Conservation (phyloP, 805 yeast species). For the Schizosaccharomyces lindneri region DNA sequence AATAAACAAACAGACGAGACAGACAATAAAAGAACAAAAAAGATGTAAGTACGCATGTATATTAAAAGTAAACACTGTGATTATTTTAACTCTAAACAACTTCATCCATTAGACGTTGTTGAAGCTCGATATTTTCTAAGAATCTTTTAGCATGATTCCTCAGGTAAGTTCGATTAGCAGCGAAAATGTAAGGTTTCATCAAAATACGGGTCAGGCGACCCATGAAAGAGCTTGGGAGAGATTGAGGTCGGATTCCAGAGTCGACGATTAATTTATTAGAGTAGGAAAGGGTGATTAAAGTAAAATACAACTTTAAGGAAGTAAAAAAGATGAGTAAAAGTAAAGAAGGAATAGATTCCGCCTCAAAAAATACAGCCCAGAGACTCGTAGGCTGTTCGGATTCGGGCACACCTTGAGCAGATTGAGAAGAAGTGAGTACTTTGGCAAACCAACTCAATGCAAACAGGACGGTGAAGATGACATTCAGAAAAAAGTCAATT, state of each 20-base stretch:
- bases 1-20: no score
- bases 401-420: not conserved
- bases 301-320: slow-evolving; percentile 8
- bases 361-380: not conserved
- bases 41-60: not conserved
- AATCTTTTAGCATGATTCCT: not conserved
- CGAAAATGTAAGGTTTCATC: not conserved
- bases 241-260: not conserved
- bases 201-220: not conserved
- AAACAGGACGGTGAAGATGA: slow-evolving; percentile 50
- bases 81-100: not conserved
- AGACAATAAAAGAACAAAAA: not conserved
- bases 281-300: slow-evolving; percentile 4
- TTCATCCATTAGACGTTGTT: not conserved
- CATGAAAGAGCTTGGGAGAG: not conserved
- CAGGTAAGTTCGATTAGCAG: not conserved
- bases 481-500: slow-evolving; percentile 40
- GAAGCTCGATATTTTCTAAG: not conserved
- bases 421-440: not conserved
- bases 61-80: not conserved
- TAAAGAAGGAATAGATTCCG: slow-evolving; percentile 10
- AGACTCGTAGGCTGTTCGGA: not conserved
- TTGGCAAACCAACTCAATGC: slow-evolving; percentile 42
- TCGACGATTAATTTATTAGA: not conserved
- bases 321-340: slow-evolving; percentile 7